These are phyloP conservation scores for Plasmodium adleri DNA, from an alignment of 169 alveolate genomes.

Conservation along the genomic window DNA sequence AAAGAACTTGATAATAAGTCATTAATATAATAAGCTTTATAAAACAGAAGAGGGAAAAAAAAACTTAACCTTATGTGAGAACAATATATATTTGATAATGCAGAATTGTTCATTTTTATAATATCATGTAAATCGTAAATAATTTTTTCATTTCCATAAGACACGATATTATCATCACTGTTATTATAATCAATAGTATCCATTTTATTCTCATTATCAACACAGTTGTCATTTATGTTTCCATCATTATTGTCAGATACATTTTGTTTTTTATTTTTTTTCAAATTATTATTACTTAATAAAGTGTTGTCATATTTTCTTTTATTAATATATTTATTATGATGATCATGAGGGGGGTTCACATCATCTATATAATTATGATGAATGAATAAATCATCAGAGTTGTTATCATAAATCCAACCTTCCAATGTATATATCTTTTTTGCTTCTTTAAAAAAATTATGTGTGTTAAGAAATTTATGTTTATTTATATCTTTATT, in stretches of 20 bases:
- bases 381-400: no score
- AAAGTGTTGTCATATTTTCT: background rate
- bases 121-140: conserved; percentile 37
- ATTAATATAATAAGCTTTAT: conserved; percentile 30
- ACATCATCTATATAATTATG: background rate
- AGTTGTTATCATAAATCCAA: background rate
- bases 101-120: conserved; percentile 25
- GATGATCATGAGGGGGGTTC: background rate
- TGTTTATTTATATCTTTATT: background rate
- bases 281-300: background rate
- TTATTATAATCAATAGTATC: background rate
- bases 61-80: conserved; percentile 64
- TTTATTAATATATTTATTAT: background rate
- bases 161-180: background rate
- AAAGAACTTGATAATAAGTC: conserved; percentile 41
- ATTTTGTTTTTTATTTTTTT: background rate
- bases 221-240: no score
- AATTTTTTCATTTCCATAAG: conserved; percentile 11
- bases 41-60: conserved; percentile 47
- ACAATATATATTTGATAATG: conserved; percentile 61
- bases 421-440: conserved; percentile 4
- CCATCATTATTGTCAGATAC: no score
- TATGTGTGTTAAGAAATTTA: background rate
- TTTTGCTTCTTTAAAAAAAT: background rate
- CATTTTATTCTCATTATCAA: no score